phyloP scores from a whole-genome alignment of 2,329 filamentous ascomycete species.

The Fusarium sulawesiense region DNA sequence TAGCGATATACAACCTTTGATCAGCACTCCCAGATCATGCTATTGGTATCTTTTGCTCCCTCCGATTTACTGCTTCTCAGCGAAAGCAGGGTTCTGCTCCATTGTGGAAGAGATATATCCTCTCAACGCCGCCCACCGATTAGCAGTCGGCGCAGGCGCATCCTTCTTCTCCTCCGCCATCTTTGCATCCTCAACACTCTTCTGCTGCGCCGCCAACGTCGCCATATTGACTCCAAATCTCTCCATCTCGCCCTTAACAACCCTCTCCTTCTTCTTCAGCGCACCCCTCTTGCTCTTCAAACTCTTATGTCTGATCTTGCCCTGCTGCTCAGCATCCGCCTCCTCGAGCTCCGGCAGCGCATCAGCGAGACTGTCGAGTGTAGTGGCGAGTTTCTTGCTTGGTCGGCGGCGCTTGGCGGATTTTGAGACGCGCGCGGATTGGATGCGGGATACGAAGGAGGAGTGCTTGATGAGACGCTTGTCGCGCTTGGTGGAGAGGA shows the following conservation, averaged over 20 bases:
- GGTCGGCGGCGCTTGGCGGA: slow-evolving; percentile 63
- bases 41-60: slow-evolving; percentile 10
- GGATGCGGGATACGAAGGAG: slow-evolving; percentile 79
- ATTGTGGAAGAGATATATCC: slow-evolving; percentile 87
- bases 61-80: slow-evolving; percentile 40
- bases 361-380: slow-evolving; percentile 80
- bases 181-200: slow-evolving; percentile 28
- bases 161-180: slow-evolving; percentile 30
- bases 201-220: slow-evolving; percentile 64
- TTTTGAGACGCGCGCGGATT: slow-evolving; percentile 59
- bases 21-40: not conserved
- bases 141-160: slow-evolving; percentile 57
- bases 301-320: slow-evolving; percentile 78
- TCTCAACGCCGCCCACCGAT: slow-evolving; percentile 83
- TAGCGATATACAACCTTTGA: not conserved
- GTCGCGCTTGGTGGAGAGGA: slow-evolving; percentile 81
- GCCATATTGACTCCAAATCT: slow-evolving; percentile 88
- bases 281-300: slow-evolving; percentile 81
- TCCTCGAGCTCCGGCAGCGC: slow-evolving; percentile 76
- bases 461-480: slow-evolving; percentile 86
- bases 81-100: slow-evolving; percentile 86
- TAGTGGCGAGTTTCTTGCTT: slow-evolving; percentile 81
- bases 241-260: slow-evolving; percentile 84
- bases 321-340: slow-evolving; percentile 59
- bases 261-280: slow-evolving; percentile 82